Evolutionary conservation across 2,329 filamentous ascomycete species (phyloP).

Genomic region (Colletotrichum magnum): DNA sequence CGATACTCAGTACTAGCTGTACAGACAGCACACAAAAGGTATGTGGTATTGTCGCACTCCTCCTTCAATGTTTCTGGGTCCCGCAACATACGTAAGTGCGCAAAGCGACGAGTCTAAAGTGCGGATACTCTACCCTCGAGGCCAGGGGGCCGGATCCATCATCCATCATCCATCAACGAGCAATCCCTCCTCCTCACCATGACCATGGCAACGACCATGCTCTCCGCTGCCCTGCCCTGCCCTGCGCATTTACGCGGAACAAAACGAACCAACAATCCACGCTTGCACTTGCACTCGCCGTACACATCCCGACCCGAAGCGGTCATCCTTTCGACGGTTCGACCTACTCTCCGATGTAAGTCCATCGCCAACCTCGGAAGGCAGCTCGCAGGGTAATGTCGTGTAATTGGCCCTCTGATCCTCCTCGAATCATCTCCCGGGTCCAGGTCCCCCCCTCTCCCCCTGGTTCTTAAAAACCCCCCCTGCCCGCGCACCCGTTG

Average conservation of each 20-base stretch:
- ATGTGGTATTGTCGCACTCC: neutral
- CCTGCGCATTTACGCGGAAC: slow-evolving; percentile 10
- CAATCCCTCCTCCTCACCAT: slow-evolving; percentile 3
- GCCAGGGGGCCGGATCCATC: slow-evolving; percentile 25
- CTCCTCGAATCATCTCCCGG: neutral
- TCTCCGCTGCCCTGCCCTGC: slow-evolving; percentile 7
- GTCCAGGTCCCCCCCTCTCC: neutral
- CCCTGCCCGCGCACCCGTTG: slow-evolving; percentile 12
- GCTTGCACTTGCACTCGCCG: slow-evolving; percentile 2
- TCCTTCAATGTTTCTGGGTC: slow-evolving; percentile 17
- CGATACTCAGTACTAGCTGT: neutral
- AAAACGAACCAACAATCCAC: slow-evolving; percentile 25
- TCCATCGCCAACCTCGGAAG: slow-evolving; percentile 17
- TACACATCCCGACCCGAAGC: slow-evolving; percentile 14
- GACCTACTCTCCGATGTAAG: neutral
- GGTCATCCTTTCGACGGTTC: neutral
- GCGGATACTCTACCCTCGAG: slow-evolving; percentile 25
- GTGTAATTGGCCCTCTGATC: slow-evolving; percentile 7
- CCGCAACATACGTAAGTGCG: slow-evolving; percentile 34
- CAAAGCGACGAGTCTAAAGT: slow-evolving; percentile 34
- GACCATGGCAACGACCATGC: slow-evolving; percentile 9
- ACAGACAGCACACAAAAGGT: neutral
- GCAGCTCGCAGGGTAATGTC: neutral
- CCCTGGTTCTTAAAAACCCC: neutral
- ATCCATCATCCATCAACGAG: slow-evolving; percentile 17